phyloP scores from a whole-genome alignment of 116 monocot species.

The Zostera marina region DNA sequence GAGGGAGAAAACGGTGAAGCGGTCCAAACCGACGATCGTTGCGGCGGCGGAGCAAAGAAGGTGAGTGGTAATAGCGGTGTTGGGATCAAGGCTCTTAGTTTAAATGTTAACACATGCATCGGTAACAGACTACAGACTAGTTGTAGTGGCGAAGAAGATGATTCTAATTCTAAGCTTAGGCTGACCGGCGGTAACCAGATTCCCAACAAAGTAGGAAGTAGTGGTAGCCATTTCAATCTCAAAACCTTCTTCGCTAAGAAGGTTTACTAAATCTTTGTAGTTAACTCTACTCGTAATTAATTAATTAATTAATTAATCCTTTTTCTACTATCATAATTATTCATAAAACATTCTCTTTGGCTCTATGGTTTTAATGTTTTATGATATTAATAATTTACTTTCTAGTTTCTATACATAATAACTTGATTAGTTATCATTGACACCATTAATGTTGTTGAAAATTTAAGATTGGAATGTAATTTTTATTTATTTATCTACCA shows the following conservation, averaged over 20 bases:
- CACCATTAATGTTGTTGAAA: too few relatives aligned
- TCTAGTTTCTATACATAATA: too few relatives aligned
- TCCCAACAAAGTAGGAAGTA: not conserved
- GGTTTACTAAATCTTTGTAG: slow-evolving; percentile 37
- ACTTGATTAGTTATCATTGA: too few relatives aligned
- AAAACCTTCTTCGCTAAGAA: slow-evolving; percentile 44
- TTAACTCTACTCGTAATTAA: too few relatives aligned
- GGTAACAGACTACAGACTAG: slow-evolving; percentile 22
- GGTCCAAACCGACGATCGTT: not conserved
- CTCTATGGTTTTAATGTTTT: too few relatives aligned
- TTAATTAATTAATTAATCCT: too few relatives aligned
- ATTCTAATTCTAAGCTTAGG: not conserved
- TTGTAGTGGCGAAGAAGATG: slow-evolving; percentile 17
- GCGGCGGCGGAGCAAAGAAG: slow-evolving; percentile 7
- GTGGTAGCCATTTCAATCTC: slow-evolving; percentile 17
- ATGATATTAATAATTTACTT: too few relatives aligned
- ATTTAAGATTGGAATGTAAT: too few relatives aligned
- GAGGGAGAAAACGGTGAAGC: not conserved
- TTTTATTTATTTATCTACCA: too few relatives aligned
- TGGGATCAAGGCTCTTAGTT: slow-evolving; percentile 19
- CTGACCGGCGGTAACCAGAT: slow-evolving; percentile 4
- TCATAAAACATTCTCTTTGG: too few relatives aligned
- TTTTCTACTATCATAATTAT: too few relatives aligned
- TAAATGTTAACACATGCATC: slow-evolving; percentile 43
- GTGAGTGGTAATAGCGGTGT: slow-evolving; percentile 8